Conservation (phyloP, 148 eudicot species). For the Amaranthus palmeri region DNA sequence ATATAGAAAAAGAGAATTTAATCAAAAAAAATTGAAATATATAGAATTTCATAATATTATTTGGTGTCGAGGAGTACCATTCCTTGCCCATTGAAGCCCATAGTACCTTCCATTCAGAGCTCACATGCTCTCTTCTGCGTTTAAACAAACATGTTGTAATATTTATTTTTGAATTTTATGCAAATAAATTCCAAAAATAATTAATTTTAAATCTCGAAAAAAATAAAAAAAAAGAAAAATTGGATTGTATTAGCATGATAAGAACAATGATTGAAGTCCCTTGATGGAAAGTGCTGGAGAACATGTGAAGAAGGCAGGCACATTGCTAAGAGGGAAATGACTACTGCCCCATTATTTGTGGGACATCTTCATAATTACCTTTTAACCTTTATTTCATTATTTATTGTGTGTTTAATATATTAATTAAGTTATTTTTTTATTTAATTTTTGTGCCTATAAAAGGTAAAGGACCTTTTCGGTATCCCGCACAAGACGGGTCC, state of each 20-base stretch:
- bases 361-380: not conserved
- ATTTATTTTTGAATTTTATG: not conserved
- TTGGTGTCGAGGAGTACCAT: conserved; percentile 10
- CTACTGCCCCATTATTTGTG: conserved; percentile 22
- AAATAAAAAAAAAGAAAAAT: not conserved
- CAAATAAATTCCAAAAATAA: not conserved
- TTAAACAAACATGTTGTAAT: not conserved
- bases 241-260: not conserved
- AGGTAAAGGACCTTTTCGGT: too few species aligned
- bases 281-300: conserved; percentile 23
- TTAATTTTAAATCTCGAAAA: not conserved
- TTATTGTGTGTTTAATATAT: not conserved
- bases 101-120: conserved; percentile 1
- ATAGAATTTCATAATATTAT: too few species aligned
- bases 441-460: not conserved
- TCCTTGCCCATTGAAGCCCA: conserved; percentile 14
- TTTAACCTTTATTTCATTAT: not conserved
- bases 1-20: too few species aligned
- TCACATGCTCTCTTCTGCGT: conserved; percentile 10
- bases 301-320: conserved; percentile 28
- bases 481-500: too few species aligned
- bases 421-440: not conserved
- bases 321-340: not conserved
- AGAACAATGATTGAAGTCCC: conserved; percentile 2
- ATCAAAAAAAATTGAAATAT: too few species aligned